Percentiles rank a stretch among this genome's conserved stretches.
Conservation (phyloP, 2,329 filamentous ascomycete genomes). For the Fusarium humuli region DNA sequence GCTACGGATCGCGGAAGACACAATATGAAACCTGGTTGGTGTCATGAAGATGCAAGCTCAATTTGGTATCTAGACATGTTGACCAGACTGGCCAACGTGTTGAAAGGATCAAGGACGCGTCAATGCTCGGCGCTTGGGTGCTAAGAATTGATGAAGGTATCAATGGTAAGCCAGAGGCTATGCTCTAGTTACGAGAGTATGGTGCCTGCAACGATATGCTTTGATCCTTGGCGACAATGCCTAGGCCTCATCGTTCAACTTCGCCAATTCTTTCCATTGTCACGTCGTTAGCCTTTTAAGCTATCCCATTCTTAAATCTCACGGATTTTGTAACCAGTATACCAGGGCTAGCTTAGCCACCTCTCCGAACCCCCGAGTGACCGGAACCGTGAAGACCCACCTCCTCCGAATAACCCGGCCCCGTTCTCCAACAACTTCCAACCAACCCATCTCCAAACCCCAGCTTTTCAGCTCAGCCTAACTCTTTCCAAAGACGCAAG, state of each 20-base stretch:
- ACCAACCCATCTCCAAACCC: background rate
- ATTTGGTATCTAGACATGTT: background rate
- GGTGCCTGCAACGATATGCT: background rate
- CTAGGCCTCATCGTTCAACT: background rate
- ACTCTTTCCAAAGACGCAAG: background rate
- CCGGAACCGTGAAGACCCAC: slow-evolving; percentile 13
- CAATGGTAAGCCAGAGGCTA: background rate
- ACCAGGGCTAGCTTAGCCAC: background rate
- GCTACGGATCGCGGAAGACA: too few species aligned
- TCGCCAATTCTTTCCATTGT: slow-evolving; percentile 2
- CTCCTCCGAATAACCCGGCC: slow-evolving; percentile 1
- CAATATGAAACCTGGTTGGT: background rate
- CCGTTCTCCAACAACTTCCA: background rate
- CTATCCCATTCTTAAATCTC: background rate
- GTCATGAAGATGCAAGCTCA: background rate
- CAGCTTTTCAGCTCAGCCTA: background rate
- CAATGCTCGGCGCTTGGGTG: background rate
- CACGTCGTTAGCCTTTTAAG: background rate
- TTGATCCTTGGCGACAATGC: background rate
- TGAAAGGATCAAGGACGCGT: background rate
- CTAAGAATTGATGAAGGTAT: background rate
- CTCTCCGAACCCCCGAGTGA: slow-evolving; percentile 3
- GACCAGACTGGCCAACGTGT: background rate
- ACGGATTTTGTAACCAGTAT: background rate
- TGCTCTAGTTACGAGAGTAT: background rate